Percentiles rank a stretch among this genome's conserved stretches.
Evolutionary conservation across 768 basidiomycete species (phyloP).

Genomic region (Leccinum subtestaceum): DNA sequence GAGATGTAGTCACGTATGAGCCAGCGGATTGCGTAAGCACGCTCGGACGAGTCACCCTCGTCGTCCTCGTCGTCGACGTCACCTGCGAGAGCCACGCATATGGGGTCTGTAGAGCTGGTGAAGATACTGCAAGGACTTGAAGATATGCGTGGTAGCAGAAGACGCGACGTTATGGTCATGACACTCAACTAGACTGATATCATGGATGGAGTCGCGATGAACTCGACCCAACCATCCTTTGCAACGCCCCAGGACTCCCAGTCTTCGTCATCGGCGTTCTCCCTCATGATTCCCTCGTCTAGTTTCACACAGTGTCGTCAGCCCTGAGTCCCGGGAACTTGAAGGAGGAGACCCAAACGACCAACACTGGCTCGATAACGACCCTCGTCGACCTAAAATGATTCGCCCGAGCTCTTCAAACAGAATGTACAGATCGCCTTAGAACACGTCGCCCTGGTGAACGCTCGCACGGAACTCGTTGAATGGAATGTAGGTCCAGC

Average conservation of each 20-base stretch:
- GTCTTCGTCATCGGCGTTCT: slow-evolving; percentile 11
- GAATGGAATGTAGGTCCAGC: slow-evolving; percentile 48
- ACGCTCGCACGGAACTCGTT: slow-evolving; percentile 49
- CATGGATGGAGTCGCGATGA: too few relatives aligned
- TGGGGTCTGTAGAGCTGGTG: too few relatives aligned
- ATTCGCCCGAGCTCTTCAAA: slow-evolving; percentile 52
- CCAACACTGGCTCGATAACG: not conserved
- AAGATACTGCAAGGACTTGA: too few relatives aligned
- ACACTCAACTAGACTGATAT: too few relatives aligned
- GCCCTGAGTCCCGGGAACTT: too few relatives aligned
- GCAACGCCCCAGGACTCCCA: slow-evolving; percentile 4
- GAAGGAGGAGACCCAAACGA: slow-evolving; percentile 10
- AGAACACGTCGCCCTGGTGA: slow-evolving; percentile 49
- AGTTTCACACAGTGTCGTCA: slow-evolving; percentile 2
- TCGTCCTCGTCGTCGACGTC: too few relatives aligned
- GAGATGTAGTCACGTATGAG: too few relatives aligned
- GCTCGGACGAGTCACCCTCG: too few relatives aligned
- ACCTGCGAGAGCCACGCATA: too few relatives aligned
- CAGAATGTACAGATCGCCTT: slow-evolving; percentile 50
- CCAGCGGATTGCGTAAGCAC: slow-evolving; percentile 55
- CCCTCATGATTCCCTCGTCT: slow-evolving; percentile 19
- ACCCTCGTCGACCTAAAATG: slow-evolving; percentile 41
- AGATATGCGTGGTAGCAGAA: too few relatives aligned
- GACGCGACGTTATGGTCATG: too few relatives aligned
- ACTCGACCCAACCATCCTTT: too few relatives aligned